These are phyloP conservation scores for Dryadomyces quercivorus DNA, from an alignment of 2,329 filamentous ascomycete genomes.

Conservation along the genomic window DNA sequence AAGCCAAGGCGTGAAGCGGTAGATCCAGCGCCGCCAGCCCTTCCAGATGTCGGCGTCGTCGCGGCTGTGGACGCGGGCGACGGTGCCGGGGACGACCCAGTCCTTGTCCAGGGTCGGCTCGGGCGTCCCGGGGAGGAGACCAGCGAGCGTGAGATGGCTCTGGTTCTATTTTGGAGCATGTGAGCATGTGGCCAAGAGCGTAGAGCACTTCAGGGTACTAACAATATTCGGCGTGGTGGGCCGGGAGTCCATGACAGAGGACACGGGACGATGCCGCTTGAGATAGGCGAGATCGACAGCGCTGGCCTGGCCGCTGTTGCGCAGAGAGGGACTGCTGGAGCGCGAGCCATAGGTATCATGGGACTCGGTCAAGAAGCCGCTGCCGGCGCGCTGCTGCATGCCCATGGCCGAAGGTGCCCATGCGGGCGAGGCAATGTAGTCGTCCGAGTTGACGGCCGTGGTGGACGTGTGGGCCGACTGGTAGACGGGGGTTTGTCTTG, in stretches of 20 bases:
- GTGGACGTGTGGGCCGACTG: slow-evolving; percentile 10
- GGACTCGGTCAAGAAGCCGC: slow-evolving; percentile 10
- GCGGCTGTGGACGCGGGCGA: slow-evolving; percentile 28
- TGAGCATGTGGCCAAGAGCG: not conserved
- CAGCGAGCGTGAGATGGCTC: slow-evolving; percentile 28
- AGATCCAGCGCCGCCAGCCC: slow-evolving; percentile 30
- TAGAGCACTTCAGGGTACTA: not conserved
- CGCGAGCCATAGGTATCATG: slow-evolving; percentile 6
- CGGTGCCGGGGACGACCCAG: slow-evolving; percentile 20
- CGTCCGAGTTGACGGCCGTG: slow-evolving; percentile 10
- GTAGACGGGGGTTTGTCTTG: slow-evolving; percentile 8
- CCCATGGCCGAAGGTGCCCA: slow-evolving; percentile 4
- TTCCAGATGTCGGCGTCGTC: slow-evolving; percentile 33
- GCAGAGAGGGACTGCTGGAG: slow-evolving; percentile 9
- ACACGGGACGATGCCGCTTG: slow-evolving; percentile 6
- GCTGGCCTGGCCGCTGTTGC: slow-evolving; percentile 11
- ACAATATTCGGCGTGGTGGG: slow-evolving; percentile 4
- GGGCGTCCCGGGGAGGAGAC: slow-evolving; percentile 22
- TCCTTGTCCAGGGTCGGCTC: slow-evolving; percentile 19
- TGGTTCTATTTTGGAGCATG: slow-evolving; percentile 20
- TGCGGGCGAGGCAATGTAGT: slow-evolving; percentile 5
- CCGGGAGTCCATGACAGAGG: slow-evolving; percentile 8
- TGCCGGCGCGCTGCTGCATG: slow-evolving; percentile 2
- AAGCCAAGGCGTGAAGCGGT: slow-evolving; percentile 24
- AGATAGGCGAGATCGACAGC: slow-evolving; percentile 10